These are phyloP conservation scores for Komagataella ulmi DNA, from an alignment of 805 yeast genomes.

Conservation along the genomic window DNA sequence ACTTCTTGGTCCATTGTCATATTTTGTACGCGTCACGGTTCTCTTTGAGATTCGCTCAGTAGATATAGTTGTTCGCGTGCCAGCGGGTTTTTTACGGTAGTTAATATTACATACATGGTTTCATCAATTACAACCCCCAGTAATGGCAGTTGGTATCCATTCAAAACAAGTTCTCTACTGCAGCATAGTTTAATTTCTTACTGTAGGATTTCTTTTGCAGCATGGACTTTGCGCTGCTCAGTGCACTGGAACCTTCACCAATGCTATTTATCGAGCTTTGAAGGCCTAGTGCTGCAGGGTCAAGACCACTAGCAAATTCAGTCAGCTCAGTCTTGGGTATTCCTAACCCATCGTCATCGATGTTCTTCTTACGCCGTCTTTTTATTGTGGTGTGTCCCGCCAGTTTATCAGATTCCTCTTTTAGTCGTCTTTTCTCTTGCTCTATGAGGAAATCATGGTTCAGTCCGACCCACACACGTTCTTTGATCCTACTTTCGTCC, in stretches of 20 bases:
- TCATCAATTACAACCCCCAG: background rate
- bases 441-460: conserved; percentile 78
- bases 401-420: conserved; percentile 74
- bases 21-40: background rate
- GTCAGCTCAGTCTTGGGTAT: conserved; percentile 12
- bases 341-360: conserved; percentile 17
- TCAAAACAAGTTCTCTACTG: conserved; percentile 43
- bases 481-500: conserved; percentile 64
- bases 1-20: background rate
- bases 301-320: conserved; percentile 10
- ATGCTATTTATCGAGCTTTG: conserved; percentile 30
- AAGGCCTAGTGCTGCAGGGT: conserved; percentile 15
- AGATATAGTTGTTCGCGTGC: background rate
- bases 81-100: background rate
- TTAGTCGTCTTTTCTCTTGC: conserved; percentile 74
- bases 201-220: conserved; percentile 66
- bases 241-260: conserved; percentile 45
- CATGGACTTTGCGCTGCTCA: conserved; percentile 70
- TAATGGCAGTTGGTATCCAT: background rate
- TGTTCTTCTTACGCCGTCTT: conserved; percentile 26
- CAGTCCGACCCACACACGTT: conserved; percentile 78
- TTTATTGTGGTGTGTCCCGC: conserved; percentile 60
- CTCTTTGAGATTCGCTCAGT: background rate
- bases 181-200: conserved; percentile 81
- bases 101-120: too few relatives aligned